Percentiles rank a stretch among this genome's conserved stretches.
phyloP scores from a whole-genome alignment of 2,329 filamentous ascomycete species.

The Berkeleyomyces basicola region DNA sequence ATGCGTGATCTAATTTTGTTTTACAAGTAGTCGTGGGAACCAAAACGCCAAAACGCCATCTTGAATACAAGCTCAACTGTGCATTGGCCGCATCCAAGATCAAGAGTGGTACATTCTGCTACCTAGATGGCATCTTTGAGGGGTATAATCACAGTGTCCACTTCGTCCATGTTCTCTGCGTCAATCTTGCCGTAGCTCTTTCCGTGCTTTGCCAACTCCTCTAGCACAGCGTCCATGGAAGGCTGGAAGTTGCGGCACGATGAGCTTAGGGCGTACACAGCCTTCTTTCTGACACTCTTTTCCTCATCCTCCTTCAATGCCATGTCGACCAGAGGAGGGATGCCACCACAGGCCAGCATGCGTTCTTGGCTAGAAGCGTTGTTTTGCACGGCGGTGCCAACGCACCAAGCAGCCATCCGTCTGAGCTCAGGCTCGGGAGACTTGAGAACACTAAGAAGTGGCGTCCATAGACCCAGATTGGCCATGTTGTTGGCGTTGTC shows the following conservation, averaged over 20 bases:
- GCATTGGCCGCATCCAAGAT: background rate
- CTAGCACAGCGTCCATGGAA: conserved; percentile 51
- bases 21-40: background rate
- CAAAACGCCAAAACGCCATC: conserved; percentile 11
- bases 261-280: conserved; percentile 74
- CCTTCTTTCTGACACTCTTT: conserved; percentile 61
- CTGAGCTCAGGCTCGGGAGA: conserved; percentile 56
- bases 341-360: conserved; percentile 42
- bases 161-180: conserved; percentile 70
- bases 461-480: conserved; percentile 63
- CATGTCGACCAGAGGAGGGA: conserved; percentile 53
- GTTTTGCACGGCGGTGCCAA: conserved; percentile 92
- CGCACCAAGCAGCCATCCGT: conserved; percentile 82
- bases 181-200: conserved; percentile 48
- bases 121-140: conserved; percentile 24
- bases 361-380: conserved; percentile 73
- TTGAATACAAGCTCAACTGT: background rate
- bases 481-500: conserved; percentile 96
- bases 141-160: conserved; percentile 56
- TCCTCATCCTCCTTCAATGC: conserved; percentile 42
- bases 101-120: too few species aligned
- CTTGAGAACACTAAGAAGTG: conserved; percentile 53
- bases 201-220: conserved; percentile 40
- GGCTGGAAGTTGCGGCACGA: conserved; percentile 81
- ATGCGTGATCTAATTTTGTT: too few species aligned